phyloP scores from a whole-genome alignment of 2,329 filamentous ascomycete species.

The Colletotrichum abscissum region DNA sequence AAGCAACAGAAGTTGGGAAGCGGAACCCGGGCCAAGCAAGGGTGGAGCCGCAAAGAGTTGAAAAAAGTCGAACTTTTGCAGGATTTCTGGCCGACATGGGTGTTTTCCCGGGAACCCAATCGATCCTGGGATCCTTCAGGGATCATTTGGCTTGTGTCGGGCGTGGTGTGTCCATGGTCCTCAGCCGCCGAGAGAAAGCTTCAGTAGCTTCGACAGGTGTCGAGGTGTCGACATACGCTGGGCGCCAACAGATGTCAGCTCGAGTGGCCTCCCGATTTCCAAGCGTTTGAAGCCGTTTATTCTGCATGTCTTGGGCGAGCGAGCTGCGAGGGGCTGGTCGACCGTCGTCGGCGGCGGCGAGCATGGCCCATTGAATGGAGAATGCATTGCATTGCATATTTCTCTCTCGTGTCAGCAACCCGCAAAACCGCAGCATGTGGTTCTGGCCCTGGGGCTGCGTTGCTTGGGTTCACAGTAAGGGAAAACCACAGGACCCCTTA shows the following conservation, averaged over 20 bases:
- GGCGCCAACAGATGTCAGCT: neutral
- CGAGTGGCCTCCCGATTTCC: neutral
- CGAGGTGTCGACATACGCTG: neutral
- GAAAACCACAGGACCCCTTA: constrained; percentile 14
- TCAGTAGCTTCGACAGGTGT: neutral
- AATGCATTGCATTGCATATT: constrained; percentile 32
- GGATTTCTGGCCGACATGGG: constrained; percentile 17
- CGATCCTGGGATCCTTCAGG: constrained; percentile 27
- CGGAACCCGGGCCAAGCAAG: neutral
- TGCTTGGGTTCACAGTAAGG: neutral
- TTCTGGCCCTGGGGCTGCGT: neutral
- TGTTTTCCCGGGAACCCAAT: constrained; percentile 22
- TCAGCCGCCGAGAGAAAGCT: constrained; percentile 15
- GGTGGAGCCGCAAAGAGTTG: neutral
- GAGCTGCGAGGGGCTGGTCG: neutral
- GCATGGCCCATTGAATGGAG: constrained; percentile 1
- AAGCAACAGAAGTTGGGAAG: neutral
- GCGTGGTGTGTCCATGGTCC: neutral
- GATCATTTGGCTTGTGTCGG: constrained; percentile 8
- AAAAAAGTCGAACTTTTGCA: neutral
- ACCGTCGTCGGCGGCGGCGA: neutral
- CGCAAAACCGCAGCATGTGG: neutral
- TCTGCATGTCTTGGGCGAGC: constrained; percentile 4
- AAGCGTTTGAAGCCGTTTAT: constrained; percentile 7
- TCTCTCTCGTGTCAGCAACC: constrained; percentile 17